Evolutionary conservation across 2,329 filamentous ascomycete species (phyloP), one percentile per base, ranked within the genome.

Genomic region (Plenodomus tracheiphilus): DNA sequence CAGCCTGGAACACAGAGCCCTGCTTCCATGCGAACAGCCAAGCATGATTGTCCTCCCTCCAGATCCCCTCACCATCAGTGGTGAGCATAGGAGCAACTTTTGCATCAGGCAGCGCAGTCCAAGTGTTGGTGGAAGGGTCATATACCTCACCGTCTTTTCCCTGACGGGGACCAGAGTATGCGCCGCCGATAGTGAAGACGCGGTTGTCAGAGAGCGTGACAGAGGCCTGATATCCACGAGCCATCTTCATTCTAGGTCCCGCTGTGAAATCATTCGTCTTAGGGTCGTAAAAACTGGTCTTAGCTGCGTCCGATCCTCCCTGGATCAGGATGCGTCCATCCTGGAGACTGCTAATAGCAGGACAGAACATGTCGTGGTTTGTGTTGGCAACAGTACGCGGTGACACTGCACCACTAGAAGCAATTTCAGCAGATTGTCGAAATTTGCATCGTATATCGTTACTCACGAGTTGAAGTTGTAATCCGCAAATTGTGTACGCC

Each of bases 311-410:
- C 16, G 58, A 59, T 6, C 62, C 62, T 34, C 62, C 62, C 13
- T 63, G 60, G 30, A 65, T 62, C 19, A 63, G 39, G 37, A 65
- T 53, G 11, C 58, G 53, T 3, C 62, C 62, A 18, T 63, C 57
- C 36, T 61, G 49, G 6, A 63, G 49, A 47, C 53, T 58, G 46
- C 60, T 65, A 21, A 65, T 62, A 34, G 54, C 62, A 4, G 62
- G 62, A 37, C 62, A 65, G 28, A 65, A 65, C 62, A 65, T 65
- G 34, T 65, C 62, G 20, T 65, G 62, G 10, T 61, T 49, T 16
- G 62, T 65, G 20, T 65, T 62, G 46, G 51, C 50, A 11, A 65
- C 53, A 4, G 60, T 64, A 7, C 57, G 56, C 28, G 56, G 50
- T 7, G 60, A 63, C 3, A 65, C 57, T 15, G 49, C 52, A 9